Evolutionary conservation across 2,329 filamentous ascomycete genomes (phyloP).

Genomic region (Decorospora gaudefroyi): DNA sequence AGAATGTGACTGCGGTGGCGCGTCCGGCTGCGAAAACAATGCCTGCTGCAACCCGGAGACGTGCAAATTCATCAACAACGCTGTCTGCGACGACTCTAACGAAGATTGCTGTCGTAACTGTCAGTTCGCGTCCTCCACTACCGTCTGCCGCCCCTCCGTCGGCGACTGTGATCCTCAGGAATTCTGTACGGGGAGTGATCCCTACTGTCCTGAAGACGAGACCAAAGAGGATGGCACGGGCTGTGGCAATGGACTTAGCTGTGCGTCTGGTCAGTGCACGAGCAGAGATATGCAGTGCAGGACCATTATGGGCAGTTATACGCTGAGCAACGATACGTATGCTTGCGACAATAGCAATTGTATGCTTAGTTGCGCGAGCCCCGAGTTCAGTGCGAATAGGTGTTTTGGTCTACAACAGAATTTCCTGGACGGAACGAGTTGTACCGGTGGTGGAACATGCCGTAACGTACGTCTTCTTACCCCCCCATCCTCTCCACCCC

Average conservation of each 20-base stretch:
- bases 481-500: background rate
- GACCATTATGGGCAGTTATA: constrained; percentile 76
- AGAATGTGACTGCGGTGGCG: constrained; percentile 92
- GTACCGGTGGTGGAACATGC: constrained; percentile 79
- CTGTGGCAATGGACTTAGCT: constrained; percentile 75
- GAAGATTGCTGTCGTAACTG: constrained; percentile 81
- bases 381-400: constrained; percentile 65
- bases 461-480: constrained; percentile 59
- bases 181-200: constrained; percentile 72
- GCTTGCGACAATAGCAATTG: constrained; percentile 78
- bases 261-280: constrained; percentile 93
- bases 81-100: constrained; percentile 82
- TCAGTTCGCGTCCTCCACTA: constrained; percentile 67
- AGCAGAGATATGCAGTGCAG: constrained; percentile 88
- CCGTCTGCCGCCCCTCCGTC: constrained; percentile 78
- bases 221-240: constrained; percentile 69
- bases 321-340: constrained; percentile 74
- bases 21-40: constrained; percentile 71
- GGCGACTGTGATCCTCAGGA: constrained; percentile 86
- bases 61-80: constrained; percentile 76
- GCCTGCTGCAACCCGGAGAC: constrained; percentile 82
- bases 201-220: constrained; percentile 74
- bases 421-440: constrained; percentile 89
- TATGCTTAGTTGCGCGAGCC: constrained; percentile 73
- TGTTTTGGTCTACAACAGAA: constrained; percentile 84